A percentile compares a stretch with the other conserved stretches of the same genome.
Conservation (phyloP, 2,329 filamentous ascomycete species). For the Arthrobotrys megalospora region DNA sequence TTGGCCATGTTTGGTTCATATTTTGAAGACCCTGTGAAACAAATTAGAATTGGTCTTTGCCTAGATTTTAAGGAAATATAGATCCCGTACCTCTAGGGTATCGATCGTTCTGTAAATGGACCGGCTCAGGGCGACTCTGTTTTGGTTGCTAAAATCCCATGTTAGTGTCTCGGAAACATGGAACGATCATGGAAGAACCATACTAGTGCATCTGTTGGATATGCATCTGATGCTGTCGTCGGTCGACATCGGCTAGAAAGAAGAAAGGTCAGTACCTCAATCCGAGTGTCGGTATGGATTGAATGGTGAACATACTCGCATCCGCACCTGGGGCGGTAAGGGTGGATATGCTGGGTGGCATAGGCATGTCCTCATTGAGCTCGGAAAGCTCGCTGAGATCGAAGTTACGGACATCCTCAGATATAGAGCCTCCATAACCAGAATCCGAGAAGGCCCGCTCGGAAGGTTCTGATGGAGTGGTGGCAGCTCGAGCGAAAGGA, state of each 20-base stretch:
- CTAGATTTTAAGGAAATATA: not conserved
- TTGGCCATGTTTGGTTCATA: slow-evolving; percentile 93
- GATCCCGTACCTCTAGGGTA: slow-evolving; percentile 74
- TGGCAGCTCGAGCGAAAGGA: slow-evolving; percentile 47
- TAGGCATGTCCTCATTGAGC: slow-evolving; percentile 64
- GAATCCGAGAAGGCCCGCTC: slow-evolving; percentile 74
- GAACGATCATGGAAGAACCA: slow-evolving; percentile 59
- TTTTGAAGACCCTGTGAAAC: slow-evolving; percentile 77
- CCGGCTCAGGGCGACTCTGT: slow-evolving; percentile 86
- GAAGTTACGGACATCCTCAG: slow-evolving; percentile 73
- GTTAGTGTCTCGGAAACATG: slow-evolving; percentile 28
- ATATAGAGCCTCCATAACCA: slow-evolving; percentile 87
- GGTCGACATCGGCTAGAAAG: slow-evolving; percentile 73
- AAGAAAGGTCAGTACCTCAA: slow-evolving; percentile 68
- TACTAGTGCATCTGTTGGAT: slow-evolving; percentile 91
- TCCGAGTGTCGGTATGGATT: slow-evolving; percentile 59
- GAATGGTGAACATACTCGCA: slow-evolving; percentile 44
- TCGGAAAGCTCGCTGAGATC: slow-evolving; percentile 43
- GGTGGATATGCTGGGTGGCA: slow-evolving; percentile 55
- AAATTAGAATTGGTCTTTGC: slow-evolving; percentile 3
- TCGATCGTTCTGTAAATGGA: slow-evolving; percentile 90
- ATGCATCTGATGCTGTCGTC: slow-evolving; percentile 81
- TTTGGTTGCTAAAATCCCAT: slow-evolving; percentile 76
- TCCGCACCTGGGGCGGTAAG: slow-evolving; percentile 37
- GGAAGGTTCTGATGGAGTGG: slow-evolving; percentile 28